Evolutionary conservation across 352 stramenopile genomes (phyloP), one percentile per base, ranked within the genome.

Genomic region (Pythium chondricola): DNA sequence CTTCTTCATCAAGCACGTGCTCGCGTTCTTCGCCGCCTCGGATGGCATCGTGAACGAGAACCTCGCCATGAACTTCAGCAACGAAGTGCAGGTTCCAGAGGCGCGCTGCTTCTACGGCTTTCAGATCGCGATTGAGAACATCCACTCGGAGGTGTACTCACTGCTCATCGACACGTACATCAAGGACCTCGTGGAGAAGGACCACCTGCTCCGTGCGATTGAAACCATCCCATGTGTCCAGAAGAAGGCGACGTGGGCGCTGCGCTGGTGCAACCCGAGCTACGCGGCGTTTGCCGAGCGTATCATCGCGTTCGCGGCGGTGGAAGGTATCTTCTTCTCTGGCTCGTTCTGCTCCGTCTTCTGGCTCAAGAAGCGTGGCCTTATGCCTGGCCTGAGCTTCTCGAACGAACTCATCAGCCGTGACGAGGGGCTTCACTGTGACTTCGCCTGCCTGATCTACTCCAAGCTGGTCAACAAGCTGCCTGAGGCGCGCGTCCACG

Each of bases 31-130:
- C 56, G 97, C 97, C 9, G 96, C 96, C 13, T 97, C 79, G 22
- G 97, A 99, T 68, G 97, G 97, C 50, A 99, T 99, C 64, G 96
- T 99, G 48, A 98, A 99, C 67, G 96, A 99, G 65, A 99, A 99
- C 75, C 70, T 99, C 35, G 93, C 94, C 22, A 95, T 96, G 69
- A 99, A 99, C 79, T 99, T 99, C 60, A 96, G 81, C 59, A 98
- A 90, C 36, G 95, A 99, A 67, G 91, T 99, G 45, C 95, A 98
- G 60, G 81, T 96, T 20, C 79, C 95, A 0, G 97, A 99, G 69
- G 97, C 97, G 40, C 85, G 95, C 10, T 98, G 95, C 74, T 99
- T 99, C 67, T 99, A 99, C 65, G 96, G 96, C 36, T 99, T 99
- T 68, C 97, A 99, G 81, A 99, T 99, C 67, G 96, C 96, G 22